These are phyloP conservation scores for Psophocarpus tetragonolobus DNA, from an alignment of 306 rosid genomes.

Conservation along the genomic window DNA sequence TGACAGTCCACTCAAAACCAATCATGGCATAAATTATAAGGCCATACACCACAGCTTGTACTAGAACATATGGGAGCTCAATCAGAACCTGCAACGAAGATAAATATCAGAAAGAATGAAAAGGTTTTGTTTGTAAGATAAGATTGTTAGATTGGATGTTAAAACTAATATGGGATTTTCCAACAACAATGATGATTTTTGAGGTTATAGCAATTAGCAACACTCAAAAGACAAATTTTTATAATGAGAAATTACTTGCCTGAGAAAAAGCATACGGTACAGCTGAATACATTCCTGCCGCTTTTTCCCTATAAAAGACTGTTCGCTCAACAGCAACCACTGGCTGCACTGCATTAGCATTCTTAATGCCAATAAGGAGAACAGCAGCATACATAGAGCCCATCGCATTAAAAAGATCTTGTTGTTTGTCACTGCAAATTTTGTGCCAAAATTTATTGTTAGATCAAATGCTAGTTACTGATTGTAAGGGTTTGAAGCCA, in stretches of 20 bases:
- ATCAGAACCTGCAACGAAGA: conserved; percentile 52
- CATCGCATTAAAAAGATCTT: conserved; percentile 59
- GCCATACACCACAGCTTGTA: conserved; percentile 53
- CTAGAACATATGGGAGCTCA: conserved; percentile 58
- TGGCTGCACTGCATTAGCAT: conserved; percentile 51
- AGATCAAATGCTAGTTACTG: conserved; percentile 6
- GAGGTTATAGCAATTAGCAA: not conserved
- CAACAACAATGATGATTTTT: not conserved
- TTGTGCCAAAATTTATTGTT: conserved; percentile 3
- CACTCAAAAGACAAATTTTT: not conserved
- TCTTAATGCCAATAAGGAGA: conserved; percentile 55
- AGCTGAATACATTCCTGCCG: conserved; percentile 69
- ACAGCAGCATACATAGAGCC: conserved; percentile 73
- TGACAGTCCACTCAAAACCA: conserved; percentile 55
- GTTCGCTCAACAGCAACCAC: conserved; percentile 56
- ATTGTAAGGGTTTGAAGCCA: conserved; percentile 16
- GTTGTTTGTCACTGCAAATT: conserved; percentile 39
- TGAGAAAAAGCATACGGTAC: conserved; percentile 64
- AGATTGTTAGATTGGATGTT: not conserved
- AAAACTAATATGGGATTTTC: not conserved
- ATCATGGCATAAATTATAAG: conserved; percentile 54
- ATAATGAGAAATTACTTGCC: conserved; percentile 35
- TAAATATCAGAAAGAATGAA: conserved; percentile 5
- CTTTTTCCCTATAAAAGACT: conserved; percentile 63
- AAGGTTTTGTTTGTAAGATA: not conserved